Evolutionary conservation across 768 basidiomycete species (phyloP).

Genomic region (Kwoniella sp.): DNA sequence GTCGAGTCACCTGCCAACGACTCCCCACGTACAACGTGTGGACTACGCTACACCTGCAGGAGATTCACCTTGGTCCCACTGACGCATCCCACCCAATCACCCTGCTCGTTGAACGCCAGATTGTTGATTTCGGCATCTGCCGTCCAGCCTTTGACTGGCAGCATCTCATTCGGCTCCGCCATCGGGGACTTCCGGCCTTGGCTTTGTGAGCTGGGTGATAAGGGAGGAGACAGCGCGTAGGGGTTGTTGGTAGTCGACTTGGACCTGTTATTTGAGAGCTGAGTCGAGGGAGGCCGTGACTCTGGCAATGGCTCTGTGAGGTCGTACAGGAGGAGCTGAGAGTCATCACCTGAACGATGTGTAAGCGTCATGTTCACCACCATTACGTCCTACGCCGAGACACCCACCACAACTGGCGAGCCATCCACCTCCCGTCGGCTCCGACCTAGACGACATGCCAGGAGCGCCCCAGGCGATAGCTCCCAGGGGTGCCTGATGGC

Average conservation of each 20-base stretch:
- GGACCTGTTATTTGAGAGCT: conserved; percentile 14
- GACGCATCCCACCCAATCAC: conserved; percentile 47
- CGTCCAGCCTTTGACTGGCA: conserved; percentile 39
- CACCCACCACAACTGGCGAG: conserved; percentile 77
- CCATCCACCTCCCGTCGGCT: conserved; percentile 62
- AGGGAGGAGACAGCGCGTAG: conserved; percentile 20
- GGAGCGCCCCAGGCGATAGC: conserved; percentile 85
- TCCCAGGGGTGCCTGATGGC: conserved; percentile 75
- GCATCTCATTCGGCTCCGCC: conserved; percentile 21
- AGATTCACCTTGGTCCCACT: conserved; percentile 42
- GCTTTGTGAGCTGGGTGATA: conserved; percentile 14
- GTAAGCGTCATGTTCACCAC: no score
- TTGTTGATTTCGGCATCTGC: conserved; percentile 44
- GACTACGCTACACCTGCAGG: conserved; percentile 30
- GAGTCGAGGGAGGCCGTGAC: conserved; percentile 42
- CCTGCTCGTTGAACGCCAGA: conserved; percentile 38
- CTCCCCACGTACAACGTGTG: no score
- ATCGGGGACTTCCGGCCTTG: conserved; percentile 12
- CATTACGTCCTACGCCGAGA: no score
- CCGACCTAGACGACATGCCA: conserved; percentile 15
- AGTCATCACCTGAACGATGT: conserved; percentile 85
- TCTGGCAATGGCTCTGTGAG: conserved; percentile 52
- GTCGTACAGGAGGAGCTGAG: conserved; percentile 91
- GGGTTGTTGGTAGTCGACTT: conserved; percentile 20
- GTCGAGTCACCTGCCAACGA: no score